Evolutionary conservation across 345 rosid genomes (phyloP).

Genomic region (Eucalyptus cloeziana): DNA sequence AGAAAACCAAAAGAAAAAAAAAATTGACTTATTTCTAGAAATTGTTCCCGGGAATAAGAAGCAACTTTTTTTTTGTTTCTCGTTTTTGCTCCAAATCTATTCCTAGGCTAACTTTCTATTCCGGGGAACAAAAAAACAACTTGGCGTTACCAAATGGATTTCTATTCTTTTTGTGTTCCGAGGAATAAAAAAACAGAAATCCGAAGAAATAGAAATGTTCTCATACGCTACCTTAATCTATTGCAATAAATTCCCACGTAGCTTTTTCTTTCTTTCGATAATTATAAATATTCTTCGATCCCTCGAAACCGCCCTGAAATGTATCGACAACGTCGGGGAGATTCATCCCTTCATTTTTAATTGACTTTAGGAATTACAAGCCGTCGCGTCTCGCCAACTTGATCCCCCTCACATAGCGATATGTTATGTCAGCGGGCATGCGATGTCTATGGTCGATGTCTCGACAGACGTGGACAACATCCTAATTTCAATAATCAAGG

Average conservation of each 20-base stretch:
- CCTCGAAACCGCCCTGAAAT: neutral
- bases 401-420: neutral
- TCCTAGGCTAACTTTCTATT: too few species aligned
- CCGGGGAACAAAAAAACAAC: too few species aligned
- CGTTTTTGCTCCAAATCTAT: too few species aligned
- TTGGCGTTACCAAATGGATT: too few species aligned
- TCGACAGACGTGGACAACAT: neutral
- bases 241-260: neutral
- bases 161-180: too few species aligned
- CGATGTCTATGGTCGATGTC: neutral
- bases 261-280: neutral
- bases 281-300: neutral
- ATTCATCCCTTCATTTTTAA: neutral
- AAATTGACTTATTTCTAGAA: too few species aligned
- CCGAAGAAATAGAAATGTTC: too few species aligned
- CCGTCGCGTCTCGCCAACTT: neutral
- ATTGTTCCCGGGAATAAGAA: too few species aligned
- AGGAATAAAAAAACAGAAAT: too few species aligned
- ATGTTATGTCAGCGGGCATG: neutral
- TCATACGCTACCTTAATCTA: too few species aligned
- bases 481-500: neutral
- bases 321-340: accelerated
- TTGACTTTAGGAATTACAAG: neutral
- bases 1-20: too few species aligned
- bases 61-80: too few species aligned